Base-by-base conservation (phyloP, 805 yeast genomes). In the Isabelozyma rhagii region DNA sequence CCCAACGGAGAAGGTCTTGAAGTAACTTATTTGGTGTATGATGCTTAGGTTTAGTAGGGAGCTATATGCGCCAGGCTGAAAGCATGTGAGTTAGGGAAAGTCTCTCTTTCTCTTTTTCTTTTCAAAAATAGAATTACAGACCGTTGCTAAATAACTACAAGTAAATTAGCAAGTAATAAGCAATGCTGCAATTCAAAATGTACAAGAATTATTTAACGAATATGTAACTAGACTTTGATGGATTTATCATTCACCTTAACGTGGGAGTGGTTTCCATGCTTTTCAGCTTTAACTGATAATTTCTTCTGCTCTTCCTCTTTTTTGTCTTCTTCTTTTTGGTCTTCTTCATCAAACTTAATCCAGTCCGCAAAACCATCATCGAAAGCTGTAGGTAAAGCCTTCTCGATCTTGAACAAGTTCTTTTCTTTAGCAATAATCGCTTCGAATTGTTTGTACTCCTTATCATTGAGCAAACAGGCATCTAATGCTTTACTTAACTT, bases 291-390 rank as follows among this genome's bases (percentile, higher is more conserved):
- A 8, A 31, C 36, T 10, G 36, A 31, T 9, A 31, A 9, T 31
- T 31, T 31, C 36, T 31, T 31, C 10, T 9, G 36, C 8, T 31
- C 36, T 31, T 31, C 36, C n/a, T 31, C 36, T 10, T 31, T 13
- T 31, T 31, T 9, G 4, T 31, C 36, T 5, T 31, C 36, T 8
- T 31, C n/a, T 31, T 31, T 31, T 10, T 9, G n/a, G 8, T 31
- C 36, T 31, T 31, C 36, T 31, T 31, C 36, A 13, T 31, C 36
- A 31, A 31, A 31, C 10, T 31, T 31, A 13, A 69, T 57, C 79
- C 79, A 75, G 40, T 68, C 74, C 48, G 74, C 79, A 53, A 75
- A 75, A 1, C 78, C 79, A 53, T 75, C 79, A 18, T 64, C 66
- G 51, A 66, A 72, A 10, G 59, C 53, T 2, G 54, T 55, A 43